A percentile compares a stretch with the other conserved stretches of the same genome.
Evolutionary conservation across 257 asterid genomes (phyloP).

Genomic region (Nicotiana attenuata): DNA sequence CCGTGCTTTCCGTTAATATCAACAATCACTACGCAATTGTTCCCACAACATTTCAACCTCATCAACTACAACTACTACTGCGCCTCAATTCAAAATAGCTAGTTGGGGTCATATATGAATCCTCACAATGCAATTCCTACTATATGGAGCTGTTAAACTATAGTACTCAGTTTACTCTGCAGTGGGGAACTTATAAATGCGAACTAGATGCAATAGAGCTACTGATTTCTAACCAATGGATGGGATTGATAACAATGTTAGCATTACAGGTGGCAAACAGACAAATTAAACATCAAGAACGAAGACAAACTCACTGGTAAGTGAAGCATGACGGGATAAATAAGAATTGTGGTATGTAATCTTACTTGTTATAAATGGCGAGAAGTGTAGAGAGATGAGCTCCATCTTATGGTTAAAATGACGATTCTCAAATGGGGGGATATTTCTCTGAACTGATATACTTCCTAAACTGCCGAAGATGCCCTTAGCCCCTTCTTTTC

Average conservation of each 20-base stretch:
- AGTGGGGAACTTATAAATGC: background rate
- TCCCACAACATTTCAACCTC: background rate
- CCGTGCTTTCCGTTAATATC: background rate
- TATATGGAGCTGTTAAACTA: background rate
- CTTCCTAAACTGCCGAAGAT: too few species aligned
- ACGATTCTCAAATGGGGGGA: background rate
- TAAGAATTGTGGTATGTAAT: background rate
- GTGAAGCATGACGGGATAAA: background rate
- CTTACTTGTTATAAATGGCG: background rate
- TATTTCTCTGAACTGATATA: background rate
- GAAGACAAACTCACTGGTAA: background rate
- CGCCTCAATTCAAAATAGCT: background rate
- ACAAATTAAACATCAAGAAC: background rate
- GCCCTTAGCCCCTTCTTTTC: too few species aligned
- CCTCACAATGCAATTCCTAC: background rate
- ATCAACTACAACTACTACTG: background rate
- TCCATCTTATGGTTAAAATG: background rate
- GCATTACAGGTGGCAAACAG: background rate
- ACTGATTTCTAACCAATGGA: background rate
- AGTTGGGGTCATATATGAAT: background rate
- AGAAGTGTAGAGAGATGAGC: background rate
- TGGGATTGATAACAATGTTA: background rate
- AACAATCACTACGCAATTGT: background rate
- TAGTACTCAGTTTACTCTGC: background rate
- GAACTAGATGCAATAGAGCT: background rate